A percentile compares a stretch with the other conserved stretches of the same genome.
Evolutionary conservation across 1,284 basidiomycete species (phyloP).

Genomic region (Uromyces viciae-fabae): DNA sequence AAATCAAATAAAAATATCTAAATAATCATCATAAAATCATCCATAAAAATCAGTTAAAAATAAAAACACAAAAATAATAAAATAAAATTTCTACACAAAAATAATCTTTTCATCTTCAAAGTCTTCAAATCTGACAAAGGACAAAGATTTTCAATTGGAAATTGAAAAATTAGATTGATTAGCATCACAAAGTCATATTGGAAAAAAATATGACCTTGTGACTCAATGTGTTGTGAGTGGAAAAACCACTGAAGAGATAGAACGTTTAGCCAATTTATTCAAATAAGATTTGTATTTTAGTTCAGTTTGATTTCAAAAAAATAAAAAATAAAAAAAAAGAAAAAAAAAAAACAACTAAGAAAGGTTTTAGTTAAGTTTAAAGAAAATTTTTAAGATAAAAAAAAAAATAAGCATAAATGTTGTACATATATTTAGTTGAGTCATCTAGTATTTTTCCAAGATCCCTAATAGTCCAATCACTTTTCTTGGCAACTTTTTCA

Average conservation of each 20-base stretch:
- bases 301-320: background rate
- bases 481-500: background rate
- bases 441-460: too few relatives aligned
- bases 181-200: background rate
- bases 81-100: too few relatives aligned
- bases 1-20: too few relatives aligned
- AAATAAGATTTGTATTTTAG: background rate
- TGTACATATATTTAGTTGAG: background rate
- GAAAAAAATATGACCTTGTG: background rate
- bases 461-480: too few relatives aligned
- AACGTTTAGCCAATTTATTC: background rate
- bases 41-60: too few relatives aligned
- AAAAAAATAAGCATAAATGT: background rate
- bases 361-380: background rate
- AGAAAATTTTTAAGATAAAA: background rate
- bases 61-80: too few relatives aligned
- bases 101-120: too few relatives aligned
- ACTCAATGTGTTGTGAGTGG: background rate
- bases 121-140: too few relatives aligned
- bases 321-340: background rate
- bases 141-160: background rate
- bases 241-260: background rate
- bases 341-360: background rate
- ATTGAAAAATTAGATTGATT: background rate
- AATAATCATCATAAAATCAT: too few relatives aligned